phyloP scores from a whole-genome alignment of 2,329 filamentous ascomycete genomes.

The Phoma sp. region DNA sequence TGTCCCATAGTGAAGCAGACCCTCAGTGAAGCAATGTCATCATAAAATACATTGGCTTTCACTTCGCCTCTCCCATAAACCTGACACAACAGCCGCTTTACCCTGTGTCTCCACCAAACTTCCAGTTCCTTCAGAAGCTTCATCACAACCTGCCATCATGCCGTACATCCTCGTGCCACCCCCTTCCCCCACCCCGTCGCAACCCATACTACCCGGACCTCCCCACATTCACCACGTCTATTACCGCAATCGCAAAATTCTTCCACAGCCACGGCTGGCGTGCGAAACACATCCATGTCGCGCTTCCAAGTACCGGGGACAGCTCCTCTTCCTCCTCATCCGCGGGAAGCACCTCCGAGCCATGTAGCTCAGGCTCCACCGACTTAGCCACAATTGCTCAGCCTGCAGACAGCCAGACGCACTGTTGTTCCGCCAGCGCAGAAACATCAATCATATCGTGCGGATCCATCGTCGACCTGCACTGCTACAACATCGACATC shows the following conservation, averaged over 20 bases:
- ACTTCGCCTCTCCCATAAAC: no score
- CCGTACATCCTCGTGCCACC: constrained; percentile 1
- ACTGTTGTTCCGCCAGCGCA: neutral
- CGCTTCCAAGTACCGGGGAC: no score
- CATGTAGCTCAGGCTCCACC: neutral
- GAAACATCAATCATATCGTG: neutral
- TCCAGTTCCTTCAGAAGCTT: no score
- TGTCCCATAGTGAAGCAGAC: no score
- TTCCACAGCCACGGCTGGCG: constrained; percentile 5
- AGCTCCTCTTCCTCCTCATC: neutral
- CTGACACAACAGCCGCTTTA: no score
- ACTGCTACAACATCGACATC: neutral
- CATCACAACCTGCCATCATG: no score
- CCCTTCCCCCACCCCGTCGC: neutral
- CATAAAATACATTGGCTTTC: no score
- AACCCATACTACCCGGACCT: neutral
- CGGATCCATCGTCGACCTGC: neutral
- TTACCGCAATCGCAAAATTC: neutral
- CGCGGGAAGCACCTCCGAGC: neutral
- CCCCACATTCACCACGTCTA: constrained; percentile 2
- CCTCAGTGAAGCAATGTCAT: no score
- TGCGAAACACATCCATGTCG: neutral
- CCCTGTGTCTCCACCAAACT: no score
- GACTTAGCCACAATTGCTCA: neutral
- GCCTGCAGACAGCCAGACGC: neutral